A percentile compares a stretch with the other conserved stretches of the same genome.
Evolutionary conservation across 805 yeast genomes (phyloP).

Genomic region (Starmerella geochares): DNA sequence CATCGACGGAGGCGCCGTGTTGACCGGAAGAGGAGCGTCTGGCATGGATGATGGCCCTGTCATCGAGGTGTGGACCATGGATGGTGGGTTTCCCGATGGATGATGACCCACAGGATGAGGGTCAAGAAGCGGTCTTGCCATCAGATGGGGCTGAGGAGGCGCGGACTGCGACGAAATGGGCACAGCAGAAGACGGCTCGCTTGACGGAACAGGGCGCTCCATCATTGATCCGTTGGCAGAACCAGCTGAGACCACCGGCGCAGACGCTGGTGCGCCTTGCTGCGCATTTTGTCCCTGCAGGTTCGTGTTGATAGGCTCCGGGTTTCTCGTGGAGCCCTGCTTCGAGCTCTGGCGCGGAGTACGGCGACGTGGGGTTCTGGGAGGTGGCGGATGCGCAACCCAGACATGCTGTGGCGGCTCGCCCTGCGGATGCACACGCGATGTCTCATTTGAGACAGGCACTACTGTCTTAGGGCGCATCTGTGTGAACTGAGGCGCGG

Average conservation of each 20-base stretch:
- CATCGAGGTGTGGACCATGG: too few species aligned
- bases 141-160: not conserved
- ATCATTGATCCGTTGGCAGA: too few species aligned
- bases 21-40: too few species aligned
- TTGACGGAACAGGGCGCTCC: not conserved
- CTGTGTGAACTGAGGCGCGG: not conserved
- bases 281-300: not conserved
- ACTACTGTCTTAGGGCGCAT: slow-evolving; percentile 5
- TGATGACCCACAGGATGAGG: not conserved
- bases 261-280: not conserved
- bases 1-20: not conserved
- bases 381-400: slow-evolving; percentile 18
- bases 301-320: not conserved
- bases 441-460: not conserved
- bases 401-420: slow-evolving; percentile 21
- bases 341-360: not conserved
- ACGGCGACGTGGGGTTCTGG: slow-evolving; percentile 1
- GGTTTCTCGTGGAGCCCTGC: not conserved
- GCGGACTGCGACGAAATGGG: not conserved
- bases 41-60: too few species aligned
- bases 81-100: not conserved
- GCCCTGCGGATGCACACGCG: slow-evolving; percentile 18
- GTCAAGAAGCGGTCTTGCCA: not conserved
- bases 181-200: not conserved
- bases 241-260: too few species aligned